Evolutionary conservation across 1,284 basidiomycete genomes (phyloP), one percentile per base, ranked within the genome.

Genomic region (Taiwanofungus camphoratus): DNA sequence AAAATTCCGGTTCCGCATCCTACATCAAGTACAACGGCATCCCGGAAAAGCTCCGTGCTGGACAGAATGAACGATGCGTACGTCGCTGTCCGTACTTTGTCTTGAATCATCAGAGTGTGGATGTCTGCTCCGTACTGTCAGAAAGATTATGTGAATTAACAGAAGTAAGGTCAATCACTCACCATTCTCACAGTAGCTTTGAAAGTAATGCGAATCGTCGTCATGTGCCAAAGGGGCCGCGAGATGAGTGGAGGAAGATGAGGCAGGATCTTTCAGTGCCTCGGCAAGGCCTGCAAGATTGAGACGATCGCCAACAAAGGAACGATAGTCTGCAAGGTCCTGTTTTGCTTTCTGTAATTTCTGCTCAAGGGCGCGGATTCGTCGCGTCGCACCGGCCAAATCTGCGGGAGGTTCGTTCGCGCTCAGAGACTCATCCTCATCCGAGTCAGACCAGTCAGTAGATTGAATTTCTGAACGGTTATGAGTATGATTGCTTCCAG

Each of bases 1-100:
- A 98, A 70, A 41, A 99, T 96, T 2, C 92, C 89, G 0, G 92
- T 94, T 0, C 92, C 92, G 56, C 92, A 96, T 2, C 95, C 95
- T 18, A 98, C 93, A 55, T 98, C 95, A 56, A 98, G 81, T 5
- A 99, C 93, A 35, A 87, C 68, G 21, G 91, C 90, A 53, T 85
- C 89, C 43, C 79, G 77, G 71, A 98, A 94, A 12, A 95, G 68
- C 12, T 74, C 64, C 1, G 91, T 83, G 61, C 90, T 95, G n/a
- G 76, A 80, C 23, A 95, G 70, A 57, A 98, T 92, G 66, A 92
- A 98, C 15, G 85, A 77, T 1, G 91, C 92, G 62, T 98, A 99
- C 2, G 90, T 86, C 15, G 94, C 84, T 0, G 95, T 99, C 34
- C 95, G 79, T 37, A 95, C 90, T 65, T 86, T 85, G 62, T 99